Evolutionary conservation across 768 basidiomycete genomes (phyloP).

Genomic region (Tulasnella sp.): DNA sequence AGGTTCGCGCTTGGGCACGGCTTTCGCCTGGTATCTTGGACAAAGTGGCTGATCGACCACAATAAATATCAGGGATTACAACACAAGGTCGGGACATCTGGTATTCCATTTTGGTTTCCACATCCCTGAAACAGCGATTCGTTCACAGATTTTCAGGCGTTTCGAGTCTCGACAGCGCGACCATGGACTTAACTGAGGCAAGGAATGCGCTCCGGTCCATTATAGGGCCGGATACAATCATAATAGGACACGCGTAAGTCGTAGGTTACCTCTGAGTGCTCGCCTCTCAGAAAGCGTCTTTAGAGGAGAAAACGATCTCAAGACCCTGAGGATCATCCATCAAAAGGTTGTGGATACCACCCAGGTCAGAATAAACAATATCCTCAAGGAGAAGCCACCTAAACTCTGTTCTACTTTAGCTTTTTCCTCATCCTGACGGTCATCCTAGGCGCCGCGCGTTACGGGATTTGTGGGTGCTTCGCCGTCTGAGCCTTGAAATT

Average conservation of each 20-base stretch:
- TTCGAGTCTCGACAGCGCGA: slow-evolving; percentile 50
- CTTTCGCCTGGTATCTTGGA: neutral
- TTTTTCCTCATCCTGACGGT: slow-evolving; percentile 82
- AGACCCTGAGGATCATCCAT: slow-evolving; percentile 82
- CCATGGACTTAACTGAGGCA: slow-evolving; percentile 57
- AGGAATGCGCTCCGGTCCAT: slow-evolving; percentile 59
- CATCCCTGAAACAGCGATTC: neutral
- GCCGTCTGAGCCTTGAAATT: neutral
- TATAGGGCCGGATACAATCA: slow-evolving; percentile 71
- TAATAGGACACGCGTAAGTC: slow-evolving; percentile 53
- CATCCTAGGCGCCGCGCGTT: slow-evolving; percentile 69
- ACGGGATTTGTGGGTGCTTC: slow-evolving; percentile 59
- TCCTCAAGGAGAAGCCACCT: neutral
- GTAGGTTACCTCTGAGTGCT: slow-evolving; percentile 15
- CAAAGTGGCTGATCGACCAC: neutral
- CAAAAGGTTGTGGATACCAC: slow-evolving; percentile 80
- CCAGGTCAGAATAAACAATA: slow-evolving; percentile 31
- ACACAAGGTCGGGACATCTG: slow-evolving; percentile 51
- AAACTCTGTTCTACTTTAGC: slow-evolving; percentile 21
- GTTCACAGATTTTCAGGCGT: slow-evolving; percentile 60
- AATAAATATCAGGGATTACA: slow-evolving; percentile 59
- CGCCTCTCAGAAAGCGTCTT: slow-evolving; percentile 31
- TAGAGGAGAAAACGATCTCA: slow-evolving; percentile 89
- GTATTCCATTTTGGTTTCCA: neutral
- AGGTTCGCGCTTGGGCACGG: slow-evolving; percentile 27